Evolutionary conservation across 1,284 basidiomycete genomes (phyloP), one percentile per base, ranked within the genome.

Genomic region (Fistulinella staudtii): DNA sequence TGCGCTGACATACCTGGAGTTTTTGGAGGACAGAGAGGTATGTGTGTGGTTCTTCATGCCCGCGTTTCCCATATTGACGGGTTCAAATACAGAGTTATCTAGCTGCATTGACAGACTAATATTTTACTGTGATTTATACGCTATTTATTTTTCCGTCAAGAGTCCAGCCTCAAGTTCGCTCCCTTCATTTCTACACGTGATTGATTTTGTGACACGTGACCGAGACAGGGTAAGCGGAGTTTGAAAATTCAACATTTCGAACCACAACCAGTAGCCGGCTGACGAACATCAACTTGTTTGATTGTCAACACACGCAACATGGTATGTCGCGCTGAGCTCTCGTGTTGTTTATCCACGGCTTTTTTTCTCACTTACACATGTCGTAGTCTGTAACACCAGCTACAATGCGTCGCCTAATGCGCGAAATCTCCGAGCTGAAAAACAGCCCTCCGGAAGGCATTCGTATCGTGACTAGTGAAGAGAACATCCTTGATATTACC

Each of bases 391-490:
- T 74, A 39, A 58, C 67, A 25, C 76, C 80, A 47, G 64, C 76
- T 45, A 78, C 79, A 33, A 73, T 84, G 67, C 84, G 85, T 55
- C 82, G 83, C 64, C 72, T 95, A 56, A 87, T 93, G 74, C 82
- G 87, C 49, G 92, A 95, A 71, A 74, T 93, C 43, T 76, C 72
- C 24, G 82, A 87, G 54, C 77, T 94, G 50, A 81, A 82, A 65
- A 82, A 74, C 47, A 84, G 74, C 49, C 92, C 92, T 35, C 88
- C 87, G 13, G 92, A 94, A 63, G 92, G 91, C 17, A 90, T 94
- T 56, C 82, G 92, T 57, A 75, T 94, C 33, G 77, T 84, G 41
- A 81, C 87, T 3, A 85, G 73, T 46, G 92, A 94, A 48, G 89
- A 93, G 58, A 86, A 90, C 57, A 81, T 89, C 70, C 66, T 89